Evolutionary conservation across 2,329 filamentous ascomycete genomes (phyloP).

Genomic region (Knufia fluminis): DNA sequence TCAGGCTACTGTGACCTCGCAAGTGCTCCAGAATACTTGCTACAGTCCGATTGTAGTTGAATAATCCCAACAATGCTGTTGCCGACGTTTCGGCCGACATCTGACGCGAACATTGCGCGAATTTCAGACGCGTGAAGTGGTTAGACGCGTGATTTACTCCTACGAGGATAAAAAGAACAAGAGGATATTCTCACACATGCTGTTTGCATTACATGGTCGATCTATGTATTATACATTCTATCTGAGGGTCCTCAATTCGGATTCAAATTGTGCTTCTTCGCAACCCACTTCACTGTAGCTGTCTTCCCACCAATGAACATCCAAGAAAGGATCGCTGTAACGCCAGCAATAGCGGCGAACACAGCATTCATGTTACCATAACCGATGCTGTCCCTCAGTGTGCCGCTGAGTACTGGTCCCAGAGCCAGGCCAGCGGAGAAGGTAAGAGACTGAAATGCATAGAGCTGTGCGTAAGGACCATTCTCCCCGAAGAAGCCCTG

Average conservation of each 20-base stretch:
- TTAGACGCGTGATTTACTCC: background rate
- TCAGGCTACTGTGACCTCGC: no score
- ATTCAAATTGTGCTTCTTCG: background rate
- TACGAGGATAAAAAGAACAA: no score
- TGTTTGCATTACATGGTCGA: no score
- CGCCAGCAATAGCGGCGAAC: slow-evolving; percentile 14
- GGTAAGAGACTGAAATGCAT: slow-evolving; percentile 55
- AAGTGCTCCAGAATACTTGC: no score
- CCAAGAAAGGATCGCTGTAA: slow-evolving; percentile 19
- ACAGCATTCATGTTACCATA: slow-evolving; percentile 22
- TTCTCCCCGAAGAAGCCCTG: slow-evolving; percentile 45
- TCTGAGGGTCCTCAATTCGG: background rate
- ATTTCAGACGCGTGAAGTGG: slow-evolving; percentile 11
- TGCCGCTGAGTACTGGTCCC: slow-evolving; percentile 41
- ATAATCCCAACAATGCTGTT: no score
- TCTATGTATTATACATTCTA: no score
- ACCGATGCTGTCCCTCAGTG: slow-evolving; percentile 16
- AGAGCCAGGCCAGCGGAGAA: slow-evolving; percentile 52
- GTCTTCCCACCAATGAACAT: slow-evolving; percentile 19
- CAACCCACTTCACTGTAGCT: slow-evolving; percentile 5
- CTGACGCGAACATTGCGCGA: slow-evolving; percentile 12
- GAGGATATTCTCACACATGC: no score
- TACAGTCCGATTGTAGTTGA: no score
- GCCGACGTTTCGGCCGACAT: background rate
- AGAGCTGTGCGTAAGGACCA: slow-evolving; percentile 56